Conservation (phyloP, 2,329 filamentous ascomycete species). For the Blastomyces gilchristii region DNA sequence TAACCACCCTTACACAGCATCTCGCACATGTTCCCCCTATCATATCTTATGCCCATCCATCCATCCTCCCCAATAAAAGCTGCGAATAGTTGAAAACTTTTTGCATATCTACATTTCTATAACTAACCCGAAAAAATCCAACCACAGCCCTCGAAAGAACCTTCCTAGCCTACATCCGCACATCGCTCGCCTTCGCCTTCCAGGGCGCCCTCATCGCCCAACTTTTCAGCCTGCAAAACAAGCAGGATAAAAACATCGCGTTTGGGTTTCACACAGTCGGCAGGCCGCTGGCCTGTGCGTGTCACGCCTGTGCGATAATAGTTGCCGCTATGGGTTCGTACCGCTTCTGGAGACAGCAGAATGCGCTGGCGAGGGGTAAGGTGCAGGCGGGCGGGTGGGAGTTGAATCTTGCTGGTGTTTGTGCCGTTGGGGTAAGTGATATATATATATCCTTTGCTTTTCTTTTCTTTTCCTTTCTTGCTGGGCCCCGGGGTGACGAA, state of each 20-base stretch:
- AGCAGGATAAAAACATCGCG: slow-evolving; percentile 28
- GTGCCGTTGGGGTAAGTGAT: slow-evolving; percentile 11
- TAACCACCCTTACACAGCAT: too few relatives aligned
- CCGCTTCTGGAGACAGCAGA: slow-evolving; percentile 48
- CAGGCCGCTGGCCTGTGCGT: slow-evolving; percentile 45
- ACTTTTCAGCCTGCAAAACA: slow-evolving; percentile 52
- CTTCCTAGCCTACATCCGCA: slow-evolving; percentile 63
- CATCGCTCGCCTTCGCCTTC: slow-evolving; percentile 58
- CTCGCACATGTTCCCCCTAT: too few relatives aligned
- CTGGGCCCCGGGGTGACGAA: too few relatives aligned
- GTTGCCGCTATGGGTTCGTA: slow-evolving; percentile 41
- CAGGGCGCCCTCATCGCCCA: slow-evolving; percentile 56
- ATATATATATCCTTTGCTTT: not conserved
- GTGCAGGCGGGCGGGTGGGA: slow-evolving; percentile 34
- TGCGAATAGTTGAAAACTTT: too few relatives aligned
- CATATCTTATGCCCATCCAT: not conserved
- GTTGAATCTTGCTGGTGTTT: slow-evolving; percentile 17
- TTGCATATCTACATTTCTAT: not conserved
- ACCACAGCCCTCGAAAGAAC: slow-evolving; percentile 59
- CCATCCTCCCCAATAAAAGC: not conserved
- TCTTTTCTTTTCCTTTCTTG: not conserved
- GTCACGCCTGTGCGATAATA: slow-evolving; percentile 39
- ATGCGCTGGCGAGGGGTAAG: slow-evolving; percentile 39
- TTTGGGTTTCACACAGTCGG: slow-evolving; percentile 54
- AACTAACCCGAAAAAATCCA: not conserved